Percentiles rank a stretch among this genome's conserved stretches.
Evolutionary conservation across 2,329 filamentous ascomycete species (phyloP).

Genomic region (Aspergillus aculeatus): DNA sequence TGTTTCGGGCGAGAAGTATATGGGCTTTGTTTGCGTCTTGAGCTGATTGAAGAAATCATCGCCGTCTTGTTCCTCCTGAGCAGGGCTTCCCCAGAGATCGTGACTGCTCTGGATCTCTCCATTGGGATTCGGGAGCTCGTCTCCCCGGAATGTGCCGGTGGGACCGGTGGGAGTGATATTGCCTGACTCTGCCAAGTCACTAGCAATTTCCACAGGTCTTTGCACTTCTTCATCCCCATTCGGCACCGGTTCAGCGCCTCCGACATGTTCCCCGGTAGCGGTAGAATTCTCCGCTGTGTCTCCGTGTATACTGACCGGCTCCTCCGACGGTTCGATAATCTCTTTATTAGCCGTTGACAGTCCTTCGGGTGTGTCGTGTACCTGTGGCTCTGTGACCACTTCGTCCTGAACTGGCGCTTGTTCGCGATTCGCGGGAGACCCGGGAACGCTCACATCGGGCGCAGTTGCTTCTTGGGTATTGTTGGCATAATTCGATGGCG

Average conservation of each 20-base stretch:
- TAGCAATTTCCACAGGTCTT: background rate
- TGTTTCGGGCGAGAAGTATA: slow-evolving; percentile 38
- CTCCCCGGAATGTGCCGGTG: slow-evolving; percentile 7
- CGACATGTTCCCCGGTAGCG: background rate
- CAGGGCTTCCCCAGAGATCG: slow-evolving; percentile 46
- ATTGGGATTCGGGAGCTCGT: slow-evolving; percentile 8
- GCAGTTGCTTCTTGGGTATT: slow-evolving; percentile 12
- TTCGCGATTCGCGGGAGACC: background rate
- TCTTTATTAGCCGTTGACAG: background rate
- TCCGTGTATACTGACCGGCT: background rate
- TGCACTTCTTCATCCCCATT: slow-evolving; percentile 1
- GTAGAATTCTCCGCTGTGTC: background rate
- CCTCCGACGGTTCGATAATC: background rate
- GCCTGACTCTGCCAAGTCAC: background rate
- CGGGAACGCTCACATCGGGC: slow-evolving; percentile 9
- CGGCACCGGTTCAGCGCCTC: slow-evolving; percentile 2
- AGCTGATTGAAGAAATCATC: slow-evolving; percentile 63
- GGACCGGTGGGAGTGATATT: background rate
- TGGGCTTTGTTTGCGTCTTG: slow-evolving; percentile 41
- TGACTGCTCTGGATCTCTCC: slow-evolving; percentile 18
- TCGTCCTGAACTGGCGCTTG: background rate
- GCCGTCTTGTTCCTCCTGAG: slow-evolving; percentile 41
- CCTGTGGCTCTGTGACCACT: background rate
- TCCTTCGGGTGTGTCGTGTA: background rate
- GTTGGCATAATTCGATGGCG: slow-evolving; percentile 8